Percentiles rank a stretch among this genome's conserved stretches.
Evolutionary conservation across 2,329 filamentous ascomycete genomes (phyloP).

Genomic region (Hypoxylon sp.): DNA sequence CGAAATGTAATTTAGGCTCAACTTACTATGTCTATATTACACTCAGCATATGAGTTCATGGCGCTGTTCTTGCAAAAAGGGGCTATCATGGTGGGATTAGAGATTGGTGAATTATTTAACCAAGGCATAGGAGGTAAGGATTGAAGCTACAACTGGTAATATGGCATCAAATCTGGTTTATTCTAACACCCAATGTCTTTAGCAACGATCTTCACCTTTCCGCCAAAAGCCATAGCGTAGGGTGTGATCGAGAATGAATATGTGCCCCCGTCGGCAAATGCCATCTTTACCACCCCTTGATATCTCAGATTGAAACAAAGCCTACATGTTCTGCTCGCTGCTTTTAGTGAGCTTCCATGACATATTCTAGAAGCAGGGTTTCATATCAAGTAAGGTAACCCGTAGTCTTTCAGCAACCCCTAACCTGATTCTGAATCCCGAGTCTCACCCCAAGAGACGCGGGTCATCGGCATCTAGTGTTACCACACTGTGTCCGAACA

Average conservation of each 20-base stretch:
- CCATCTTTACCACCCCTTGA: conserved; percentile 14
- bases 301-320: conserved; percentile 4
- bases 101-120: not conserved
- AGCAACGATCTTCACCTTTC: conserved; percentile 7
- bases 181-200: not conserved
- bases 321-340: conserved; percentile 21
- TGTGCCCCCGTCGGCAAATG: conserved; percentile 31
- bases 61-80: conserved; percentile 18
- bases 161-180: not conserved
- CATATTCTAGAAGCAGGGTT: not conserved
- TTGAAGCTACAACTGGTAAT: not conserved
- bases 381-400: conserved; percentile 3
- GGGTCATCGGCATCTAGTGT: conserved; percentile 15
- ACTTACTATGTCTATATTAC: conserved; percentile 10
- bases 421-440: conserved; percentile 6
- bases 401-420: not conserved
- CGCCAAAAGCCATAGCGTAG: conserved; percentile 20
- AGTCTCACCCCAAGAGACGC: not conserved
- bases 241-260: conserved; percentile 35
- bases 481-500: conserved; percentile 14
- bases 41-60: conserved; percentile 2
- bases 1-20: conserved; percentile 32
- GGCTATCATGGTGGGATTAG: conserved; percentile 10
- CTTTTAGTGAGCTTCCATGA: conserved; percentile 22
- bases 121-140: not conserved